Base-by-base conservation (phyloP, 2,329 filamentous ascomycete species). In the Xylariales sp. region DNA sequence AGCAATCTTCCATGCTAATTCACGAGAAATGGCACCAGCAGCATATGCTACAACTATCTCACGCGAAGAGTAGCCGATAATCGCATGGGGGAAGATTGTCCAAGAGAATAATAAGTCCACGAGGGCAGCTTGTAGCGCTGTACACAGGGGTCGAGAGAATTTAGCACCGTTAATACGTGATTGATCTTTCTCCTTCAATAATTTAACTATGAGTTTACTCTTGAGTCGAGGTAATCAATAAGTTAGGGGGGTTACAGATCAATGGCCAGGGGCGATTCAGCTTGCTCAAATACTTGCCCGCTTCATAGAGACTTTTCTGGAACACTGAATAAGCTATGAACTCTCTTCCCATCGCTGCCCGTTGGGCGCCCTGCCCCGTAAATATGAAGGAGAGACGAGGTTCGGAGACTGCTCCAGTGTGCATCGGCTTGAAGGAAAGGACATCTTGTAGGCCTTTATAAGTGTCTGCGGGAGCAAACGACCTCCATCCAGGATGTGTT, bases 341-440 rank as follows among this genome's bases (percentile, higher is more conserved):
- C 52, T 76, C 73, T 2, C 74, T 75, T 3, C 79, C 81, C 82
- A 84, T 84, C 0, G 75, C 74, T 1, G 77, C 72, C 79, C 82
- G 84, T 56, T 84, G 83, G 0, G 82, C 81, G 1, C 83, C 83
- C 61, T 84, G 83, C 4, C 83, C 82, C 0, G 81, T 83, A 72
- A 84, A 84, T 41, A 82, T 73, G 59, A 77, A 77, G 12, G 63
- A 65, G 7, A 70, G 63, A 12, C 68, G 43, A 45, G 68, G 52
- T 36, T 68, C 54, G 3, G 62, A 45, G 36, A 59, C 45, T 5
- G 54, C 59, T 49, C 65, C 56, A 14, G 39, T 65, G 18, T 39
- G 28, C n/a, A 50, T 28, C 28, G 60, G 57, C n/a, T 65, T 59
- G 16, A 28, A 45, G 3, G 61, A 59, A 34, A 70, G 49, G 1